Percentiles rank a stretch among this genome's conserved stretches.
These are phyloP conservation scores for Leccinellum albellum DNA, from an alignment of 768 basidiomycete genomes.

Conservation along the genomic window DNA sequence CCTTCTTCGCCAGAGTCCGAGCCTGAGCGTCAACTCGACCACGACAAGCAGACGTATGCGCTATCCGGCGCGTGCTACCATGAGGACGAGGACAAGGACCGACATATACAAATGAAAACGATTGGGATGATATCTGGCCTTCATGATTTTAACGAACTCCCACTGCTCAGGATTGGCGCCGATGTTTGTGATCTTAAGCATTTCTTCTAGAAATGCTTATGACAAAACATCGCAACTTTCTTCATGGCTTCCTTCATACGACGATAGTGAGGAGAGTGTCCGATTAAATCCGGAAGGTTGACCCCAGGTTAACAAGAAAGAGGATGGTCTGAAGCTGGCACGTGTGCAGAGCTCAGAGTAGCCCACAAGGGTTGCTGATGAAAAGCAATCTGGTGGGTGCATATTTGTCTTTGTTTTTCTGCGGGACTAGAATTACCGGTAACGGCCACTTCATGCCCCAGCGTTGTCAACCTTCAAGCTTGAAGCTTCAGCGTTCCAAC, in stretches of 20 bases:
- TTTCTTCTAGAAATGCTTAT: slow-evolving; percentile 4
- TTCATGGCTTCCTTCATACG: background rate
- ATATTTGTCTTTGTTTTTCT: no score
- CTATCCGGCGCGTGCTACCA: no score
- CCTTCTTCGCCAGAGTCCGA: no score
- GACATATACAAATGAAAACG: no score
- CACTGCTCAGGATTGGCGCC: background rate
- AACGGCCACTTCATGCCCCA: background rate
- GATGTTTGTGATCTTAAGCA: background rate
- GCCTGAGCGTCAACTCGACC: no score
- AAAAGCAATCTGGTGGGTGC: background rate
- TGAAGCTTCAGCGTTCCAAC: no score
- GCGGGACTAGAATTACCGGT: no score
- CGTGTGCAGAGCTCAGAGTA: background rate
- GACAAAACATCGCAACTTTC: background rate
- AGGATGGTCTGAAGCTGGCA: background rate
- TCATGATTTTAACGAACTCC: background rate
- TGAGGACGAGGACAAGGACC: no score
- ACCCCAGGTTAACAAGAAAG: slow-evolving; percentile 7
- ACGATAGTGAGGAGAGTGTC: slow-evolving; percentile 6
- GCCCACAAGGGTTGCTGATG: background rate
- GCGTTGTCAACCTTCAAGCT: no score
- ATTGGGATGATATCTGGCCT: background rate
- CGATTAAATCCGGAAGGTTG: background rate
- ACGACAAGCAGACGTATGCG: no score